These are phyloP conservation scores for Neurospora terricola DNA, from an alignment of 495 filamentous ascomycete genomes.

Conservation along the genomic window DNA sequence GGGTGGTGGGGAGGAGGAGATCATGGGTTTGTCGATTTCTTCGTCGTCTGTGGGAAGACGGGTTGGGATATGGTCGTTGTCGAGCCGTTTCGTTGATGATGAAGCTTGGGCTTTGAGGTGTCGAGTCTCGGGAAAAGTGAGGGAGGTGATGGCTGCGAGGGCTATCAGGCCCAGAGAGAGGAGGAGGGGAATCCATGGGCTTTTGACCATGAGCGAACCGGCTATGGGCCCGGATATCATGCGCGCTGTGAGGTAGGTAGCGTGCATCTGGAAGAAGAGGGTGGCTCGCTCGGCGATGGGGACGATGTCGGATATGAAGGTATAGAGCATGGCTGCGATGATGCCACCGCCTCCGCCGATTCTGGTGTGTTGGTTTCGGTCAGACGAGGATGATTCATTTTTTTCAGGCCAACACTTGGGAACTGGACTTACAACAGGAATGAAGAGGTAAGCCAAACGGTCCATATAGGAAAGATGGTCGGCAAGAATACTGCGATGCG, in stretches of 20 bases:
- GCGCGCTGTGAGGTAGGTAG: slow-evolving; percentile 15
- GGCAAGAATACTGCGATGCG: slow-evolving; percentile 14
- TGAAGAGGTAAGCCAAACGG: slow-evolving; percentile 8
- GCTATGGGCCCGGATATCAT: slow-evolving; percentile 18
- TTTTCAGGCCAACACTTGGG: neutral
- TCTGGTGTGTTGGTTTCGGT: slow-evolving; percentile 1
- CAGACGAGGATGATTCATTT: neutral
- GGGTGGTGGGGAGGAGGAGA: neutral
- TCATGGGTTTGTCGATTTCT: neutral
- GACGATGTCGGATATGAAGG: slow-evolving; percentile 22
- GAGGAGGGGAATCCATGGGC: slow-evolving; percentile 17
- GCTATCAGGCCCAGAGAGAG: slow-evolving; percentile 6
- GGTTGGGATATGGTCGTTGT: neutral
- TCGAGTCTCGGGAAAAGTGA: slow-evolving; percentile 22
- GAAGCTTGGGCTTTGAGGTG: slow-evolving; percentile 10
- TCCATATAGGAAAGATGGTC: slow-evolving; percentile 21
- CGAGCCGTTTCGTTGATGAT: neutral
- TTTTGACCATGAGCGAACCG: slow-evolving; percentile 13
- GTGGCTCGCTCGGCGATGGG: slow-evolving; percentile 15
- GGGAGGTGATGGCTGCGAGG: neutral
- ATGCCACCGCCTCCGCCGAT: slow-evolving; percentile 21
- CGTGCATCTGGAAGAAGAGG: slow-evolving; percentile 20
- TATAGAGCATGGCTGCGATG: slow-evolving; percentile 24
- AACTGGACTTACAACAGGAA: slow-evolving; percentile 15
- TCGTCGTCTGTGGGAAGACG: neutral